phyloP scores from a whole-genome alignment of 768 basidiomycete species.

The Lactarius indigo region DNA sequence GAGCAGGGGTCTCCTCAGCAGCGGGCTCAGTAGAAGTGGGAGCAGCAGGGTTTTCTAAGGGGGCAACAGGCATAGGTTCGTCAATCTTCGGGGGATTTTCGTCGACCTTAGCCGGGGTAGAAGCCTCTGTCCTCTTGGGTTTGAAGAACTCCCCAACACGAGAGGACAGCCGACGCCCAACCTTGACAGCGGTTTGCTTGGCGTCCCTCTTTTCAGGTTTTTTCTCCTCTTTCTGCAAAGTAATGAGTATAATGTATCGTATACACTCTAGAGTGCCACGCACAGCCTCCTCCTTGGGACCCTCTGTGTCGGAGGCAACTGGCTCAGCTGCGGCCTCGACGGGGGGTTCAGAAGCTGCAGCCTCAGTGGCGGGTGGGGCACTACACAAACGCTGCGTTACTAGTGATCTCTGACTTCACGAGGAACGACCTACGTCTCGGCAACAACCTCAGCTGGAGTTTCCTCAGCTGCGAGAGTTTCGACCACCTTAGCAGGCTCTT shows the following conservation, averaged over 20 bases:
- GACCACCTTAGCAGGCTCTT: slow-evolving; percentile 37
- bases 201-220: slow-evolving; percentile 45
- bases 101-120: slow-evolving; percentile 76
- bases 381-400: not conserved
- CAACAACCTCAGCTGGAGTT: slow-evolving; percentile 41
- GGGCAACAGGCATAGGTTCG: slow-evolving; percentile 75
- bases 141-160: slow-evolving; percentile 85
- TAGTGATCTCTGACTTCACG: not conserved
- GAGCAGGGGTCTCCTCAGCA: slow-evolving; percentile 31
- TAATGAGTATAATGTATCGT: not conserved
- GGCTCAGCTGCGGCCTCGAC: slow-evolving; percentile 34
- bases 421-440: slow-evolving; percentile 58
- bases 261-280: not conserved
- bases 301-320: slow-evolving; percentile 38
- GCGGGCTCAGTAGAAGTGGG: slow-evolving; percentile 41
- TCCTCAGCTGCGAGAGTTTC: slow-evolving; percentile 62
- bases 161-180: slow-evolving; percentile 78
- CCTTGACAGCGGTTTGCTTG: slow-evolving; percentile 46
- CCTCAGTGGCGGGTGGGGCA: slow-evolving; percentile 32
- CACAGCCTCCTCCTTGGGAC: slow-evolving; percentile 64
- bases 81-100: slow-evolving; percentile 89
- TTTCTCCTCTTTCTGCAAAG: slow-evolving; percentile 42
- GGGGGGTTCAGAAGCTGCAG: slow-evolving; percentile 13
- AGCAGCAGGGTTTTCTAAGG: slow-evolving; percentile 74
- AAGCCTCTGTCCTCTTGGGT: slow-evolving; percentile 50